phyloP scores from a whole-genome alignment of 1,284 basidiomycete species.

The Xerocomus nothofagi region DNA sequence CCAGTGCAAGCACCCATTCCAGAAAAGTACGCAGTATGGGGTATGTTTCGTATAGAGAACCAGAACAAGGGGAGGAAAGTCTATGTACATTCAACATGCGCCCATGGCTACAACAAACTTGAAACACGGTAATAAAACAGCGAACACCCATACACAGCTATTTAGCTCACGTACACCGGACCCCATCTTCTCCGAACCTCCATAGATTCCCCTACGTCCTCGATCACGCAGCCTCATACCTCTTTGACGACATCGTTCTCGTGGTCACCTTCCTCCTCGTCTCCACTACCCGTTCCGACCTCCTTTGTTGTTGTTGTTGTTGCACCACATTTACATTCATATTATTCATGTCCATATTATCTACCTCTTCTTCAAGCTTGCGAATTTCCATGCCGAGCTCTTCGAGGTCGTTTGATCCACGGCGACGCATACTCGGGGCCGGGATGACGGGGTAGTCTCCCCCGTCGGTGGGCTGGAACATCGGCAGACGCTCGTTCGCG shows the following conservation, averaged over 20 bases:
- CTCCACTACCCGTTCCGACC: constrained; percentile 62
- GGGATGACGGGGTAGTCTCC: constrained; percentile 49
- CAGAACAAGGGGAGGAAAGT: background rate
- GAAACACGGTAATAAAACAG: background rate
- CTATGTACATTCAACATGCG: constrained; percentile 2
- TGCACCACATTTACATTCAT: constrained; percentile 17
- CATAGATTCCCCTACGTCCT: background rate
- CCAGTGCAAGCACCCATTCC: too few relatives aligned
- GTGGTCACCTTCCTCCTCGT: constrained; percentile 43
- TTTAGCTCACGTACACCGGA: background rate
- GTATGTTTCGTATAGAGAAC: background rate
- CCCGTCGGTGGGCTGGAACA: constrained; percentile 44
- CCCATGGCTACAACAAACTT: constrained; percentile 3
- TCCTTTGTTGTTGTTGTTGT: constrained; percentile 32
- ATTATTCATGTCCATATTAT: constrained; percentile 38
- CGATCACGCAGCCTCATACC: constrained; percentile 59
- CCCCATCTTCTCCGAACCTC: background rate
- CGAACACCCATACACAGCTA: background rate
- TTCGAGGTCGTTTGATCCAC: constrained; percentile 53
- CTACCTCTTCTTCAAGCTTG: constrained; percentile 56
- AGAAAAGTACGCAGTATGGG: background rate
- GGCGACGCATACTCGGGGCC: constrained; percentile 63
- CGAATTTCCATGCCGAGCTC: constrained; percentile 83
- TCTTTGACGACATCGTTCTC: constrained; percentile 56
- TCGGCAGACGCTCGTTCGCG: constrained; percentile 89